Conservation (phyloP, 2,329 filamentous ascomycete species). For the Raffaelea arxii region DNA sequence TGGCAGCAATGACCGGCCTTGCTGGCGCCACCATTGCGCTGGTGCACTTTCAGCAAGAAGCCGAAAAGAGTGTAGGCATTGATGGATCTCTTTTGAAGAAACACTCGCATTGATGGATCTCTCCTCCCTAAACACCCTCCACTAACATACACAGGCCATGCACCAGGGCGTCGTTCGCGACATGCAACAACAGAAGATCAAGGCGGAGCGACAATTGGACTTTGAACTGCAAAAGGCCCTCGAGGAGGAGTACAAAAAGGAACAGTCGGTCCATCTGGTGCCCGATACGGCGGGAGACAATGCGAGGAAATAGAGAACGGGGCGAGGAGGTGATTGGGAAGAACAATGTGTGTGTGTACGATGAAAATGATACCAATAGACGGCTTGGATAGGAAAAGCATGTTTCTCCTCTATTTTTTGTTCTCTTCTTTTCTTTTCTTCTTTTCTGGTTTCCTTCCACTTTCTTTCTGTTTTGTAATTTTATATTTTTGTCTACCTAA, state of each 20-base stretch:
- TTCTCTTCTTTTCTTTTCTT: not conserved
- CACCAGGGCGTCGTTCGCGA: slow-evolving; percentile 89
- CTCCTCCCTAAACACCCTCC: no score
- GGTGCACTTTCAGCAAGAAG: slow-evolving; percentile 79
- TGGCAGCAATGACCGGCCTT: slow-evolving; percentile 66
- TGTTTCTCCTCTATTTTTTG: not conserved
- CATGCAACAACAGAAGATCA: slow-evolving; percentile 85
- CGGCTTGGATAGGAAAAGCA: no score
- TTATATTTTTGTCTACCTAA: not conserved
- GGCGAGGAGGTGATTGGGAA: not conserved
- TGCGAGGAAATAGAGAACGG: not conserved
- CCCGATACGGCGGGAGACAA: slow-evolving; percentile 8
- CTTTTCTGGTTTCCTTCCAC: not conserved
- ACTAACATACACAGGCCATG: slow-evolving; percentile 59
- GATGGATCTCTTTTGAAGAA: no score
- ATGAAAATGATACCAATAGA: no score
- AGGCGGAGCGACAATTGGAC: slow-evolving; percentile 82
- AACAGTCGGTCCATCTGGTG: slow-evolving; percentile 73
- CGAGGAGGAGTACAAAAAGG: slow-evolving; percentile 82
- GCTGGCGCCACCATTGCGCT: slow-evolving; percentile 69
- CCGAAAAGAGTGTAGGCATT: no score
- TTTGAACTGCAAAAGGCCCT: slow-evolving; percentile 84
- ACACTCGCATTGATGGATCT: no score
- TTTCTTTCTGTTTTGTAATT: not conserved
- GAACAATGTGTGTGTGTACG: not conserved